These are phyloP conservation scores for Mesembryanthemum crystallinum DNA, from an alignment of 148 eudicot genomes.

Conservation along the genomic window DNA sequence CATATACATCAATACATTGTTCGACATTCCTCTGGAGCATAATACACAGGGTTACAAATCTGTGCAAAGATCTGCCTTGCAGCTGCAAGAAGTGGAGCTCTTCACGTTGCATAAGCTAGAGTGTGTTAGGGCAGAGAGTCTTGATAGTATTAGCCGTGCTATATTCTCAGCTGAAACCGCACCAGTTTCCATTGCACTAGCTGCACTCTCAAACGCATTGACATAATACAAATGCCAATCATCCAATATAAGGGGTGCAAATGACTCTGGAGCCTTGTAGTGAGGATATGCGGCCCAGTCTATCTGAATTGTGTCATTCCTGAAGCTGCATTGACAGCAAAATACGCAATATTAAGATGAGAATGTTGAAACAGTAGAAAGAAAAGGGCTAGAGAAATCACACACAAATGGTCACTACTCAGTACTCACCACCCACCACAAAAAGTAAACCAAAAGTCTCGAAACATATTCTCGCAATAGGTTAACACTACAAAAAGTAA, in stretches of 20 bases:
- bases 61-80: conserved; percentile 19
- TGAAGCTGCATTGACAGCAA: conserved; percentile 35
- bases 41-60: conserved; percentile 36
- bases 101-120: conserved; percentile 26
- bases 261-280: conserved; percentile 76
- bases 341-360: not conserved
- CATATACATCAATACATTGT: conserved; percentile 4
- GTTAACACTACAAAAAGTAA: not conserved
- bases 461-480: too few species aligned
- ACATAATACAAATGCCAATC: conserved; percentile 74
- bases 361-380: not conserved
- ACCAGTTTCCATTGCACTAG: conserved; percentile 92
- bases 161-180: conserved; percentile 95
- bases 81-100: conserved; percentile 28
- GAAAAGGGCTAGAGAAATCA: not conserved
- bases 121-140: conserved; percentile 33
- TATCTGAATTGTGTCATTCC: conserved; percentile 66
- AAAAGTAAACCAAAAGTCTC: too few species aligned
- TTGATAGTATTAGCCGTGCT: conserved; percentile 70
- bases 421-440: too few species aligned
- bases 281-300: conserved; percentile 97
- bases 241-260: conserved; percentile 83
- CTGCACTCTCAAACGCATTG: conserved; percentile 94
- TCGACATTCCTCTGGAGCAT: not conserved
- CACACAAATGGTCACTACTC: not conserved